These are phyloP conservation scores for Trametes coccinea DNA, from an alignment of 768 basidiomycete species.

Conservation along the genomic window DNA sequence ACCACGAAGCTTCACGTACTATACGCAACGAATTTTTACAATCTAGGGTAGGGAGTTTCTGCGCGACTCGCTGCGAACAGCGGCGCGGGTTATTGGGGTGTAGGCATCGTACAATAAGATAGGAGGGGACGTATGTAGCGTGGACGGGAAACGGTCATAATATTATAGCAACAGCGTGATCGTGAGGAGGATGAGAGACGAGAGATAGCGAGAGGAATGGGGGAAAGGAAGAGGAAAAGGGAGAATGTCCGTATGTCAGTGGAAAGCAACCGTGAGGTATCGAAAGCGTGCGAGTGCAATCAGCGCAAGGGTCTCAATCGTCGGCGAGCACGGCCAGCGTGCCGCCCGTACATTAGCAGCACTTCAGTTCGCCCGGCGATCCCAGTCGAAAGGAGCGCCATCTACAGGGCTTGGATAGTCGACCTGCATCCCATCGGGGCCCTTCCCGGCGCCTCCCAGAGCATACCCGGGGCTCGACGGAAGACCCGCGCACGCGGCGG, in stretches of 20 bases:
- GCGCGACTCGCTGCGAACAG: no score
- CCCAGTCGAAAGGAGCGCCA: constrained; percentile 17
- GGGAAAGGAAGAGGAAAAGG: not conserved
- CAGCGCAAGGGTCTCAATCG: not conserved
- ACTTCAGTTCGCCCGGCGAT: not conserved
- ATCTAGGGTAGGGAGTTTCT: not conserved
- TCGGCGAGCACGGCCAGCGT: not conserved
- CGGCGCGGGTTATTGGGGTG: not conserved
- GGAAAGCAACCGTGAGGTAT: not conserved
- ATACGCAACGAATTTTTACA: not conserved
- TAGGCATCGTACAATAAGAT: constrained; percentile 10
- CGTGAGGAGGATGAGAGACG: not conserved
- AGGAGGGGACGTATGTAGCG: not conserved
- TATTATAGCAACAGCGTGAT: constrained; percentile 12
- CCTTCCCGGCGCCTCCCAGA: not conserved
- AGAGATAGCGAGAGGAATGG: no score
- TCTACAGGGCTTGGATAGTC: constrained; percentile 29
- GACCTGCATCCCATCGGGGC: constrained; percentile 12
- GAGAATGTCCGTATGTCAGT: not conserved
- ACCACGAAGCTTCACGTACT: not conserved
- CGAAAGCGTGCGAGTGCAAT: constrained; percentile 5
- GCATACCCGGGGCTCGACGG: constrained; percentile 15
- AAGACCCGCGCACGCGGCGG: not conserved
- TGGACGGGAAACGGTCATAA: not conserved
- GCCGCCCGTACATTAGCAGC: not conserved